These are phyloP conservation scores for Backusella luteola DNA, from an alignment of 192 early-diverging fungal genomes.

Conservation along the genomic window DNA sequence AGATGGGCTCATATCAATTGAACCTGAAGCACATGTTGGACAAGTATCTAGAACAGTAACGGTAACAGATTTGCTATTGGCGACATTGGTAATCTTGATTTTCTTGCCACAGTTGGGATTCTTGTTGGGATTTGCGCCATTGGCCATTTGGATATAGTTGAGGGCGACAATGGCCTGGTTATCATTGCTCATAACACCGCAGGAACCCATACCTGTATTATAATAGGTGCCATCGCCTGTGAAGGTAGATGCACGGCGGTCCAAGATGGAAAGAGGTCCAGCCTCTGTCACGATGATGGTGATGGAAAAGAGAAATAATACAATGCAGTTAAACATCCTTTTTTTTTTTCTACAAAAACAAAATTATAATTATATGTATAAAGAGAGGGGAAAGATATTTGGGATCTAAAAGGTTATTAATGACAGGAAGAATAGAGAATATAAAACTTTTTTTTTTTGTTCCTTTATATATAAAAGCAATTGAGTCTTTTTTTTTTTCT, in stretches of 20 bases:
- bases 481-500: no score
- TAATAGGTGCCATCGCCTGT: slow-evolving; percentile 59
- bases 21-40: slow-evolving; percentile 36
- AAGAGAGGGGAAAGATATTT: not conserved
- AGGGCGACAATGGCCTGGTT: slow-evolving; percentile 54
- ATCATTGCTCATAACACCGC: slow-evolving; percentile 46
- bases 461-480: not conserved
- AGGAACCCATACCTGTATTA: slow-evolving; percentile 53
- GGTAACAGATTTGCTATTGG: slow-evolving; percentile 32
- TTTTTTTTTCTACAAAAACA: not conserved
- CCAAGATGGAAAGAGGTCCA: not conserved
- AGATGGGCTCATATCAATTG: slow-evolving; percentile 47
- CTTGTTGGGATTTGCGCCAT: slow-evolving; percentile 44
- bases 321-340: not conserved
- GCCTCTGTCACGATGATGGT: not conserved
- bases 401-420: not conserved
- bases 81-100: slow-evolving; percentile 28
- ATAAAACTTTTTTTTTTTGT: not conserved
- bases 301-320: not conserved
- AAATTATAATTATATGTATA: not conserved
- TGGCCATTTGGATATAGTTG: slow-evolving; percentile 53
- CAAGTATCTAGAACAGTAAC: slow-evolving; percentile 44
- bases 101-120: slow-evolving; percentile 53
- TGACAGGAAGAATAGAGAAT: not conserved
- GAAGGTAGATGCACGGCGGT: slow-evolving; percentile 12